These are phyloP conservation scores for Geotrichum candidum DNA, from an alignment of 1,139 yeast species.

Conservation along the genomic window DNA sequence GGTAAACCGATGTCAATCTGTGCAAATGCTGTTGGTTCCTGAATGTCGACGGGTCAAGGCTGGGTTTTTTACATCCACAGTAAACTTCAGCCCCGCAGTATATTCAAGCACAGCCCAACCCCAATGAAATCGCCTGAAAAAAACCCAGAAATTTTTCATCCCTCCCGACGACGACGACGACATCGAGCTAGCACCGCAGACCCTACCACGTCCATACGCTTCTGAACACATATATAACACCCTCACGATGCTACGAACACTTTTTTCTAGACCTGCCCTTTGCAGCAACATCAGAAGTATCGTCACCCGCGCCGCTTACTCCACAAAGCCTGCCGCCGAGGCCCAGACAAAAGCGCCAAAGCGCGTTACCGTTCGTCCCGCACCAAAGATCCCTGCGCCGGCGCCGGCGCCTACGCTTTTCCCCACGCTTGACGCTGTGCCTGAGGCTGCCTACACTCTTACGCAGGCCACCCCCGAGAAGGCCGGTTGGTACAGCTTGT, in stretches of 20 bases:
- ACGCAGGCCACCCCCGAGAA: constrained; percentile 1
- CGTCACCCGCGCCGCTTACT: constrained; percentile 3
- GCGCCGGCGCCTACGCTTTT: constrained; percentile 12
- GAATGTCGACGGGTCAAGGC: neutral
- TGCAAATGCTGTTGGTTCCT: neutral
- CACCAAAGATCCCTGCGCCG: constrained; percentile 12
- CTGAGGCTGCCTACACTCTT: constrained; percentile 7
- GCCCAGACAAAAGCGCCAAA: neutral
- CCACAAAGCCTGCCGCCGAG: constrained; percentile 7
- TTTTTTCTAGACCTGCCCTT: neutral
- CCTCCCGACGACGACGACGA: neutral
- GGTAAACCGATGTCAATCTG: neutral
- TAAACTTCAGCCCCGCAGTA: constrained; percentile 3
- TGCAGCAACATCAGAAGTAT: neutral
- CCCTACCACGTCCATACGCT: neutral
- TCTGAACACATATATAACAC: neutral
- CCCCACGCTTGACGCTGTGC: constrained; percentile 14
- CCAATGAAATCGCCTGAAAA: constrained; percentile 8
- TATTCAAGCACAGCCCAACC: constrained; percentile 6
- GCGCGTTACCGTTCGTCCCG: constrained; percentile 2
- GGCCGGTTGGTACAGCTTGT: constrained; percentile 31
- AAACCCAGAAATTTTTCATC: neutral
- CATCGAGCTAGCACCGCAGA: neutral
- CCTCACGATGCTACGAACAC: constrained; percentile 5
- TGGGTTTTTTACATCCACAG: neutral